A percentile compares a stretch with the other conserved stretches of the same genome.
Evolutionary conservation across 441 rosid genomes (phyloP).

Genomic region (Populus tomentosa): DNA sequence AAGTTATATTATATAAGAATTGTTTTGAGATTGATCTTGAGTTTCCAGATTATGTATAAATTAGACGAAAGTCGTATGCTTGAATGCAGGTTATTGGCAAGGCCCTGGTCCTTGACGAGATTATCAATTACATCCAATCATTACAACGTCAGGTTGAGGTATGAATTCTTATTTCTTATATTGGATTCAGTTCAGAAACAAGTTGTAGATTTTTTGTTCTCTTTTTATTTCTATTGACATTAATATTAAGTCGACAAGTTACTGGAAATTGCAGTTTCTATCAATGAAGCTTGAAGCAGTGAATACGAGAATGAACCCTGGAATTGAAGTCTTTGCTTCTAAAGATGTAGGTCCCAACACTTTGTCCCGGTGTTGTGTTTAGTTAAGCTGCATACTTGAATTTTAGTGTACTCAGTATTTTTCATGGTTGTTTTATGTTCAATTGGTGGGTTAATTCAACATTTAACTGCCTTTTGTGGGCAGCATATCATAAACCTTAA

Average conservation of each 20-base stretch:
- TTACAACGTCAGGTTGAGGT: constrained; percentile 87
- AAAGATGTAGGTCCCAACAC: constrained; percentile 49
- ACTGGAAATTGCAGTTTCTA: constrained; percentile 52
- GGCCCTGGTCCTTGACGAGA: constrained; percentile 86
- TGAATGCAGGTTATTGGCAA: constrained; percentile 71
- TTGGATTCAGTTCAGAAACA: neutral
- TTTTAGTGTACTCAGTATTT: neutral
- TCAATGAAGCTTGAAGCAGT: constrained; percentile 97
- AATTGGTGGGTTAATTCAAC: neutral
- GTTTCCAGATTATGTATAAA: neutral
- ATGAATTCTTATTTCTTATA: constrained; percentile 8
- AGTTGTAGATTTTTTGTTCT: neutral
- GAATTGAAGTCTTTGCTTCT: constrained; percentile 58
- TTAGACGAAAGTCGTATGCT: constrained; percentile 8
- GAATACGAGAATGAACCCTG: constrained; percentile 54
- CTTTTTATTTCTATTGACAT: neutral
- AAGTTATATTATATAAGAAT: neutral
- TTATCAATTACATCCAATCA: constrained; percentile 84
- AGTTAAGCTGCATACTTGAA: neutral
- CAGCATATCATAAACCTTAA: neutral
- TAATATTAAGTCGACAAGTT: constrained; percentile 9
- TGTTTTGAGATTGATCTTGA: constrained; percentile 1
- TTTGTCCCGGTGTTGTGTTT: neutral
- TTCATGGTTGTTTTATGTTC: neutral
- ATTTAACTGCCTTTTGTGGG: constrained; percentile 1